Base-by-base conservation (phyloP, 495 filamentous ascomycete species). In the Trichocladium antarcticum region DNA sequence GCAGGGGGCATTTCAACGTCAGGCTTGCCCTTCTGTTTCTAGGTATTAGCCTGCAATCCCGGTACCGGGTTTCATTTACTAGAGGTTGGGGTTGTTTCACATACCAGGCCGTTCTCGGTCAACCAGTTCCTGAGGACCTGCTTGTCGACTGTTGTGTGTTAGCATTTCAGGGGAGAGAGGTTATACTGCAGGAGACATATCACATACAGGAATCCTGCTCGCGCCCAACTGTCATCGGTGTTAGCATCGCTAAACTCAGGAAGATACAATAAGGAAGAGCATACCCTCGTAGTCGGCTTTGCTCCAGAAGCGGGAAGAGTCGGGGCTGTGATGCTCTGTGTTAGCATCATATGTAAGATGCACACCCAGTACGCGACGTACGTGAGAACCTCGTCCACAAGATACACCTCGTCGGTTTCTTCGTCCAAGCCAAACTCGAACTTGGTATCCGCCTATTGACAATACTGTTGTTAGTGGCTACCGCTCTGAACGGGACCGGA, bases 311-410 rank as follows among this genome's bases (percentile, higher is more conserved):
- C 92, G 80, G 11, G 83, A 88, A 37, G 80, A 85, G 61, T 92
- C 86, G 15, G 81, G 65, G 0, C 49, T 51, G 15, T 16, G 10
- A 0, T 27, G 4, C 10, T 1, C 1, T 4, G 11, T 8, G 47
- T 42, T 11, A 49, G 37, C 32, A 10, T 19, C 24, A 8, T 8
- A 37, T 10, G 6, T 14, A 19, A 19, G 35, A 3, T 3, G 15
- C 12, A n/a, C 6, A 6, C 6, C 2, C 2, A 10, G 7, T 4
- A 6, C 16, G 19, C 8, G 1, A 39, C 49, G 22, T 16, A 51
- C 27, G 90, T 97, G 36, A 97, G 70, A 14, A 95, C 89, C 65
- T 98, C 92, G 61, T 98, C 92, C 5, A 92, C 79, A 15, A 96
- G 71, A 15, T 94, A 82, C 6, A 98, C 74, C 57, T 86, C 81